Percentiles rank a stretch among this genome's conserved stretches.
Conservation (phyloP, 495 filamentous ascomycete species). For the Penicillium herquei region DNA sequence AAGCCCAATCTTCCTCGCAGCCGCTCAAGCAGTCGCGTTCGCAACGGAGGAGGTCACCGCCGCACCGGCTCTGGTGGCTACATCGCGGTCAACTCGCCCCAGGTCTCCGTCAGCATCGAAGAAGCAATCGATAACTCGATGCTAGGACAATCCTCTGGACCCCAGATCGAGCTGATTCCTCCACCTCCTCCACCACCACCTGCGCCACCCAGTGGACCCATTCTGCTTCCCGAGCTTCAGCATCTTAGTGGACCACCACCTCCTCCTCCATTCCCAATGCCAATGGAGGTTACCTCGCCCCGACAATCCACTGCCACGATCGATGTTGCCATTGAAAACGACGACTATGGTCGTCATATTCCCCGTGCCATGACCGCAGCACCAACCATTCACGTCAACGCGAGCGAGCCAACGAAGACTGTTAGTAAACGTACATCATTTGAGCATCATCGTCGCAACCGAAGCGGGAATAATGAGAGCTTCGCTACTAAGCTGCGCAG, state of each 20-base stretch:
- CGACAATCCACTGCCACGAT: slow-evolving; percentile 58
- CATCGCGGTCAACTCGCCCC: slow-evolving; percentile 30
- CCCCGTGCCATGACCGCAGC: slow-evolving; percentile 44
- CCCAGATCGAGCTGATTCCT: slow-evolving; percentile 58
- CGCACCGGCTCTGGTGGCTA: slow-evolving; percentile 32
- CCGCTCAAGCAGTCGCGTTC: slow-evolving; percentile 41
- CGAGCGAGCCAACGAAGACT: slow-evolving; percentile 3
- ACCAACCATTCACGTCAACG: slow-evolving; percentile 21
- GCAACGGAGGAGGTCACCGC: slow-evolving; percentile 35
- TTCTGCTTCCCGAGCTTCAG: slow-evolving; percentile 76
- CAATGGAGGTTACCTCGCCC: slow-evolving; percentile 31
- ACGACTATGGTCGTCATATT: slow-evolving; percentile 34
- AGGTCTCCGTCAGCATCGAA: slow-evolving; percentile 59
- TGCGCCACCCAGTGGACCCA: slow-evolving; percentile 23
- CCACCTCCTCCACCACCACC: slow-evolving; percentile 57
- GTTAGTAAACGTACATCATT: slow-evolving; percentile 40
- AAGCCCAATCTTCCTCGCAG: slow-evolving; percentile 53
- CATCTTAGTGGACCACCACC: slow-evolving; percentile 72
- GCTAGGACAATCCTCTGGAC: slow-evolving; percentile 30
- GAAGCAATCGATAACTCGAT: slow-evolving; percentile 55
- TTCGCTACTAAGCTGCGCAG: slow-evolving; percentile 63
- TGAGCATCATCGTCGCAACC: slow-evolving; percentile 65
- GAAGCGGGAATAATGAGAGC: slow-evolving; percentile 63
- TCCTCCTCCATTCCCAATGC: slow-evolving; percentile 44
- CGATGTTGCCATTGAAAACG: slow-evolving; percentile 70